Conservation (phyloP, 768 basidiomycete species). For the Mycena maculata region DNA sequence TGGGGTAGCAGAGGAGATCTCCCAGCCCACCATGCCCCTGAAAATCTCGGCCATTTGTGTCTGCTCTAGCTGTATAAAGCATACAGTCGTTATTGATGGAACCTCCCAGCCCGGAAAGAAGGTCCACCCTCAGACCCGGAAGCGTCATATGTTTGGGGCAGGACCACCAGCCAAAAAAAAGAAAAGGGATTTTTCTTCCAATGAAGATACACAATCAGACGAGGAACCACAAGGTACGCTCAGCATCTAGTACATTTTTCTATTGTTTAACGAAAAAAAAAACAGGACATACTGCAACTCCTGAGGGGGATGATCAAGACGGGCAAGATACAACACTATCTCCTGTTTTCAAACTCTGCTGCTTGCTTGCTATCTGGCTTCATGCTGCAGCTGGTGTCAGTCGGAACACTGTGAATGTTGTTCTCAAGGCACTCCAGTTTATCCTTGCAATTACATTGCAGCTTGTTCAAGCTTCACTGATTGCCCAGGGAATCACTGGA, state of each 20-base stretch:
- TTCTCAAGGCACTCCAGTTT: too few relatives aligned
- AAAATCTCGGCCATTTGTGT: constrained; percentile 10
- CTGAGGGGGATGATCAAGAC: not conserved
- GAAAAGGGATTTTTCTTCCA: not conserved
- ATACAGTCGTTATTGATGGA: constrained; percentile 13
- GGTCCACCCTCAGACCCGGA: not conserved
- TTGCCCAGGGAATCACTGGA: constrained; percentile 4
- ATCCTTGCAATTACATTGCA: constrained; percentile 8
- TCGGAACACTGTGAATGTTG: too few relatives aligned
- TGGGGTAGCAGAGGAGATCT: too few relatives aligned
- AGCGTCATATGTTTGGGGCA: constrained; percentile 5
- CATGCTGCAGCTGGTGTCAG: too few relatives aligned
- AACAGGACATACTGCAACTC: not conserved
- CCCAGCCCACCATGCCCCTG: not conserved
- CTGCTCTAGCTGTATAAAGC: constrained; percentile 9
- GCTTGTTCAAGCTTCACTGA: not conserved
- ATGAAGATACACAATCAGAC: not conserved
- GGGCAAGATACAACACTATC: not conserved
- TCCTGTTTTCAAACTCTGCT: constrained; percentile 16
- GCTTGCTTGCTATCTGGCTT: constrained; percentile 16
- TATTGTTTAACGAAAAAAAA: not conserved
- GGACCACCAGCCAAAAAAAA: too few relatives aligned
- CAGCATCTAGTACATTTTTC: too few relatives aligned
- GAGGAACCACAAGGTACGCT: not conserved
- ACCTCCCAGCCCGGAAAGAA: not conserved